These are phyloP conservation scores for Chimonanthus praecox DNA, from an alignment of 164 flowering plant species.

Conservation along the genomic window DNA sequence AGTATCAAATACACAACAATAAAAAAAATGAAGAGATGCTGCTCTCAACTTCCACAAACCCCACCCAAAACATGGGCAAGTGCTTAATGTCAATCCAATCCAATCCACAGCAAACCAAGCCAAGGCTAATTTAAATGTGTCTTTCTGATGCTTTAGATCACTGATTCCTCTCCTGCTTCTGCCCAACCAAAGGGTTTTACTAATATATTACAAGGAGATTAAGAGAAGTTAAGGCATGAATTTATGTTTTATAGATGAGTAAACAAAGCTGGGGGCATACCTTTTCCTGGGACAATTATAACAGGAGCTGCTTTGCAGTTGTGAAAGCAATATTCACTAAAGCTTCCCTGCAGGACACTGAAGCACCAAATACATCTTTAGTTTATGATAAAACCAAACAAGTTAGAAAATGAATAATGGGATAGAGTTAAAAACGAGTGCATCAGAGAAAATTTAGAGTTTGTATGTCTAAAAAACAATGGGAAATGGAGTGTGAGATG, in stretches of 20 bases:
- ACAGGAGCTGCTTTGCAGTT: slow-evolving; percentile 80
- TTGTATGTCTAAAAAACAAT: too few species aligned
- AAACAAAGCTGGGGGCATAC: slow-evolving; percentile 19
- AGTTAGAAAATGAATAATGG: too few species aligned
- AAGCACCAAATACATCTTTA: neutral
- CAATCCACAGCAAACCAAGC: neutral
- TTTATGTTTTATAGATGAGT: neutral
- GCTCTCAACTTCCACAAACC: neutral
- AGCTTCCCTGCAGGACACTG: slow-evolving; percentile 88
- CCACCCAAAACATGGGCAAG: neutral
- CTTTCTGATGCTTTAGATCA: slow-evolving; percentile 8
- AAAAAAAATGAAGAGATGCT: neutral
- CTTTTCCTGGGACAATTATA: slow-evolving; percentile 83
- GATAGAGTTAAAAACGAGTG: too few species aligned
- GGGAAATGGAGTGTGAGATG: too few species aligned
- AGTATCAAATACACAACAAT: too few species aligned
- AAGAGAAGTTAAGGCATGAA: neutral
- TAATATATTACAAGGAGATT: neutral
- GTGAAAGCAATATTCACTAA: slow-evolving; percentile 79
- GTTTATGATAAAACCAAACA: neutral
- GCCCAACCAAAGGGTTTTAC: slow-evolving; percentile 7
- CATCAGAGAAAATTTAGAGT: too few species aligned
- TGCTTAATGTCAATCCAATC: neutral
- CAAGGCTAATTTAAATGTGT: neutral
- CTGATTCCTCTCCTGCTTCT: slow-evolving; percentile 46